Conservation (phyloP, 2,329 filamentous ascomycete genomes). For the Phoma herbarum region DNA sequence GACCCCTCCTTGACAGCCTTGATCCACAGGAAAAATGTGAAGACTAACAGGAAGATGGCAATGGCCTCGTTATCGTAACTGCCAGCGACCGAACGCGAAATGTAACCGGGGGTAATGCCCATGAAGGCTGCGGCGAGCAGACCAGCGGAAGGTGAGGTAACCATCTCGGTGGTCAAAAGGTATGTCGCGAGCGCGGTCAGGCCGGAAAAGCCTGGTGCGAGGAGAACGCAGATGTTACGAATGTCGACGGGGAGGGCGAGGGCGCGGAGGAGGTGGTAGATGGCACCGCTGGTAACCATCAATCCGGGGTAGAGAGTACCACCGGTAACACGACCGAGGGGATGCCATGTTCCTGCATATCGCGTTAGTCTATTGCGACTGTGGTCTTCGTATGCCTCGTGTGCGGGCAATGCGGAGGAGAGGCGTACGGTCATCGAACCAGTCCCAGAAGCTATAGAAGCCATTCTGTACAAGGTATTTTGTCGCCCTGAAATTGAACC, state of each 20-base stretch:
- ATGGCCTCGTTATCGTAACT: constrained; percentile 99
- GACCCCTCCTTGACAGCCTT: constrained; percentile 97
- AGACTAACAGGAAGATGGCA: constrained; percentile 97
- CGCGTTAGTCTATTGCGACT: constrained; percentile 27
- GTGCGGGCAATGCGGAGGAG: constrained; percentile 22
- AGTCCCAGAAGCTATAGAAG: constrained; percentile 99
- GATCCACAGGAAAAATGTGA: constrained; percentile 99
- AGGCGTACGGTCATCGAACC: constrained; percentile 92
- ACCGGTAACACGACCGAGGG: constrained; percentile 95
- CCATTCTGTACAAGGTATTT: constrained; percentile 97
- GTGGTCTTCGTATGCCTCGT: neutral
- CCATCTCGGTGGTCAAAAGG: constrained; percentile 97
- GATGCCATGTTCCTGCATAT: constrained; percentile 87
- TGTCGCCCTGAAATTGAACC: constrained; percentile 99
- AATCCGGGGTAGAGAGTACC: constrained; percentile 98
- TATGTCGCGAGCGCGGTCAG: constrained; percentile 93
- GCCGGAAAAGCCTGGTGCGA: constrained; percentile 93
- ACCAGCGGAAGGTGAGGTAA: constrained; percentile 90
- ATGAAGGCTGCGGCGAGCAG: constrained; percentile 95
- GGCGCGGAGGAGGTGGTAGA: constrained; percentile 91
- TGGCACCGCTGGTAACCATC: constrained; percentile 98
- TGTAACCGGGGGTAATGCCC: constrained; percentile 97
- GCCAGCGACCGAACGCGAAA: constrained; percentile 95
- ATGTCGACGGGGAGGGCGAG: constrained; percentile 95
- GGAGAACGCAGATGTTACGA: constrained; percentile 96